These are phyloP conservation scores for Leccinum rimulosum DNA, from an alignment of 768 basidiomycete genomes.

Conservation along the genomic window DNA sequence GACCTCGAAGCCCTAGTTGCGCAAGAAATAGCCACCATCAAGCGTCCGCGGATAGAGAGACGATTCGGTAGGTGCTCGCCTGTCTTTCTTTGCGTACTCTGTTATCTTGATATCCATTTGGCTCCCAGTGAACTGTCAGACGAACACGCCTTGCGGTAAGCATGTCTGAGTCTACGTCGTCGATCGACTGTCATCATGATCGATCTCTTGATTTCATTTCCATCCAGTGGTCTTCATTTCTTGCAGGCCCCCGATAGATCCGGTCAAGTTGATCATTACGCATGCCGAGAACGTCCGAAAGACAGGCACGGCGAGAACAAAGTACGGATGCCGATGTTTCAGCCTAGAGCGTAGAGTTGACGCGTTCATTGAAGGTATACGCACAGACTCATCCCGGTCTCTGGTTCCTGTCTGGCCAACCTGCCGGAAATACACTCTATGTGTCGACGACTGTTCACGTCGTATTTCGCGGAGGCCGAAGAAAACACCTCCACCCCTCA, in stretches of 20 bases:
- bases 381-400: slow-evolving; percentile 70
- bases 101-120: slow-evolving; percentile 1
- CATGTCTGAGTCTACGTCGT: not conserved
- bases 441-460: slow-evolving; percentile 51
- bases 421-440: slow-evolving; percentile 64
- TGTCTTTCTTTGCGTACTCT: not conserved
- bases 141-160: slow-evolving; percentile 76
- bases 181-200: not conserved
- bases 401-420: slow-evolving; percentile 65
- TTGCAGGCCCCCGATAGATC: slow-evolving; percentile 75
- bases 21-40: slow-evolving; percentile 68
- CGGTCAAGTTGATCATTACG: slow-evolving; percentile 63
- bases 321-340: slow-evolving; percentile 37
- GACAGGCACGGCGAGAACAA: slow-evolving; percentile 64
- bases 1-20: slow-evolving; percentile 71
- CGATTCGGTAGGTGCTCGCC: slow-evolving; percentile 55
- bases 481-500: slow-evolving; percentile 24
- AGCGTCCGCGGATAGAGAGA: slow-evolving; percentile 58
- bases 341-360: not conserved
- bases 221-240: slow-evolving; percentile 72
- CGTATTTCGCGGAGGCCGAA: slow-evolving; percentile 49
- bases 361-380: slow-evolving; percentile 46
- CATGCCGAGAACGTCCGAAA: slow-evolving; percentile 60
- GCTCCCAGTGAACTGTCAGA: slow-evolving; percentile 65
- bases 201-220: slow-evolving; percentile 1